Evolutionary conservation across 305 asterid species (phyloP), one percentile per base, ranked within the genome.

Genomic region (Fraxinus latifolia): DNA sequence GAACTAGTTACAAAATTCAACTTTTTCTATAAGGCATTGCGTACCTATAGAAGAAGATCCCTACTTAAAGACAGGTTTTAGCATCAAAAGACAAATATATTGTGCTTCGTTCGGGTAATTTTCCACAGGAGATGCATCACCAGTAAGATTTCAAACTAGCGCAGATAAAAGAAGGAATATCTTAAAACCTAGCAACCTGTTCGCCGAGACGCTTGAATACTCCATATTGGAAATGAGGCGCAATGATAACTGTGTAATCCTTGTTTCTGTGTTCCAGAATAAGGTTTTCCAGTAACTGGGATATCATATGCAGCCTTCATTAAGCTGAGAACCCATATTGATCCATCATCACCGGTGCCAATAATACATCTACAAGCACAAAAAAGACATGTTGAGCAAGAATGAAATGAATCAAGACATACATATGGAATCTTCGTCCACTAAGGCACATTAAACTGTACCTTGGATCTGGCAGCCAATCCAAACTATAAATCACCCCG

Each of bases 391-490:
- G 76, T 80, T 78, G 67, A 85, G 80, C 42, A 25, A 50, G 75
- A 3, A 81, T 62, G 70, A 34, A 79, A 73, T 80, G 36, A 68
- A 14, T 23, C 58, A 36, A 7, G 4, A 65, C 47, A 39, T 31
- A 55, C 77, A 77, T 25, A 76, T 42, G 39, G 34, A 34, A 81
- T 72, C 23, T 0, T 70, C 77, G 17, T 79, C 47, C 80, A 76
- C 27, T 11, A 81, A 74, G 70, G 76, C 21, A 44, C 11, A 70
- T 82, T 5, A 78, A 83, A 76, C 50, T 78, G 82, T 84, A 95
- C 99, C 97, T 90, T 83, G 95, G 99, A 85, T 94, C 89, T 33
- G 87, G 84, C 80, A 93, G 90, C 99, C 99, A 95, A 83, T 91
- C 95, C 86, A 94, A 79, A 87, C 92, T 85, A 86, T 87, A 88